A percentile compares a stretch with the other conserved stretches of the same genome.
These are phyloP conservation scores for Phytopythium delawarense DNA, from an alignment of 352 stramenopile genomes.

Conservation along the genomic window DNA sequence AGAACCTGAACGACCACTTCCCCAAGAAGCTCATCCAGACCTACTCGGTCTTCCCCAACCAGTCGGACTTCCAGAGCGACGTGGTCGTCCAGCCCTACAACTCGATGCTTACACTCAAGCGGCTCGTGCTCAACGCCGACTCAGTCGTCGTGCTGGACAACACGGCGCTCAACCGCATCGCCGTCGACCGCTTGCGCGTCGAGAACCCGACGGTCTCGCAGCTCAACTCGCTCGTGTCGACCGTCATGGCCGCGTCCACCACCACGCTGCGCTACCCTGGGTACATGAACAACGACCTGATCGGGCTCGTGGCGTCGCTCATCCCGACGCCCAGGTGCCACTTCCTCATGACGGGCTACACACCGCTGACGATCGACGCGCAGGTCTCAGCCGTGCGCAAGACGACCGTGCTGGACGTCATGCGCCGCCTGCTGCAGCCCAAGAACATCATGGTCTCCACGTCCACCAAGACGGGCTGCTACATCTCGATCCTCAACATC, in stretches of 20 bases:
- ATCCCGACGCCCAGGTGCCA: constrained; percentile 99
- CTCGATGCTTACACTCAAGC: constrained; percentile 98
- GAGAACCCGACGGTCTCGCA: constrained; percentile 96
- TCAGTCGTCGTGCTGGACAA: constrained; percentile 99
- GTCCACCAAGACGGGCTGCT: constrained; percentile 94
- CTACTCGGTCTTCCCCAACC: constrained; percentile 99
- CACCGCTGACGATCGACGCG: constrained; percentile 94
- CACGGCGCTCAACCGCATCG: constrained; percentile 97
- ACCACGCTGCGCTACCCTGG: constrained; percentile 96
- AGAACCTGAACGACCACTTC: constrained; percentile 99
- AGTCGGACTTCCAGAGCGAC: constrained; percentile 90
- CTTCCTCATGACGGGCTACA: constrained; percentile 99
- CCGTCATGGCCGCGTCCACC: constrained; percentile 98
- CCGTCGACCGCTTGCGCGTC: constrained; percentile 93
- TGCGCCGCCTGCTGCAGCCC: constrained; percentile 93
- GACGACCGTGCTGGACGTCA: constrained; percentile 99
- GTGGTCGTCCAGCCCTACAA: constrained; percentile 99
- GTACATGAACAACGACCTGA: constrained; percentile 99
- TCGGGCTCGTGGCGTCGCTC: constrained; percentile 96
- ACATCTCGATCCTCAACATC: constrained; percentile 99
- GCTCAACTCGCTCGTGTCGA: constrained; percentile 98
- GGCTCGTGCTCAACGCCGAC: constrained; percentile 97
- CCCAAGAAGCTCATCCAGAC: constrained; percentile 99
- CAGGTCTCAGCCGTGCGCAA: constrained; percentile 93
- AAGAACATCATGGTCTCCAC: constrained; percentile 99